phyloP scores from a whole-genome alignment of 179 eudicot species.

The Heliamphora pulchella region DNA sequence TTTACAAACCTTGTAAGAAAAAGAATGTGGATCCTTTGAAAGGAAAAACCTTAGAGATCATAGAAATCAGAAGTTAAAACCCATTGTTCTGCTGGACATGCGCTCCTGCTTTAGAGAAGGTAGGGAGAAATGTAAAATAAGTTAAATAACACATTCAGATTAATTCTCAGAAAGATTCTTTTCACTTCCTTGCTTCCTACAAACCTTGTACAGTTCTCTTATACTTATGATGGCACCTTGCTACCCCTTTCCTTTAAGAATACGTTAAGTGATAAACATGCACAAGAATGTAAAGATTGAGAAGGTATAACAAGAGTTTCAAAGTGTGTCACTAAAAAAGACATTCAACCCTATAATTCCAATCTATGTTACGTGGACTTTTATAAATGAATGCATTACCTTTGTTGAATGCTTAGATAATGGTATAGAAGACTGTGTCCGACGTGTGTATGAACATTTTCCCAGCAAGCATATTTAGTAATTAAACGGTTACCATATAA shows the following conservation, averaged over 20 bases:
- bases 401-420: too few relatives aligned
- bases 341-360: background rate
- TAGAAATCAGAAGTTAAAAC: background rate
- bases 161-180: background rate
- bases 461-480: too few relatives aligned
- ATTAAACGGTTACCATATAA: too few relatives aligned
- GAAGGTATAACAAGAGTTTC: background rate
- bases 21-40: background rate
- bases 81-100: background rate
- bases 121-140: background rate
- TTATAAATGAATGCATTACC: too few relatives aligned
- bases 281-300: too few relatives aligned
- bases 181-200: background rate
- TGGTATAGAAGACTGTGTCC: too few relatives aligned
- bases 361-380: background rate
- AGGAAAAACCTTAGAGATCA: background rate
- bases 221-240: background rate
- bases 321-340: background rate
- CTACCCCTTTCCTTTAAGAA: background rate
- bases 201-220: background rate
- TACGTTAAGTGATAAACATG: too few relatives aligned
- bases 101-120: background rate
- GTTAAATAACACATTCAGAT: background rate
- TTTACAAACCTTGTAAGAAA: background rate
- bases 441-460: too few relatives aligned